Conservation (phyloP, 2,329 filamentous ascomycete genomes). For the Hypomyces perniciosus region DNA sequence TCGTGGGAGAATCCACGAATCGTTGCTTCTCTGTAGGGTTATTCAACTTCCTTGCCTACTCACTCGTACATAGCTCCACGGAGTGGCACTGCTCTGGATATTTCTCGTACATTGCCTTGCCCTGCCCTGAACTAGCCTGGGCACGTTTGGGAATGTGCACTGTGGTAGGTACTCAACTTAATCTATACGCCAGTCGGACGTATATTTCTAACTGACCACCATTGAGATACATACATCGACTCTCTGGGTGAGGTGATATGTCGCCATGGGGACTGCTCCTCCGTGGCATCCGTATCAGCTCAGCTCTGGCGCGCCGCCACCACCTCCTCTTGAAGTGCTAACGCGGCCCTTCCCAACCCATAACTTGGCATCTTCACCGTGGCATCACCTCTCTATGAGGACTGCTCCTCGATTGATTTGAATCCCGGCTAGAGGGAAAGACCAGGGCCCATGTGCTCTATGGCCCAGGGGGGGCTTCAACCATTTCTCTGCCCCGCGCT, state of each 20-base stretch:
- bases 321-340: conserved; percentile 5
- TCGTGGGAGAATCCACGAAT: neutral
- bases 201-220: conserved; percentile 1
- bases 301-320: conserved; percentile 10
- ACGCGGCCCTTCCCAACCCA: conserved; percentile 1
- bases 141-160: neutral
- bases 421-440: conserved; percentile 11
- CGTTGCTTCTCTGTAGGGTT: conserved; percentile 1
- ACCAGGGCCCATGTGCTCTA: conserved; percentile 10
- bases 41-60: neutral
- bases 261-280: conserved; percentile 8
- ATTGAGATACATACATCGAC: conserved; percentile 2
- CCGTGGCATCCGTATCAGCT: conserved; percentile 7
- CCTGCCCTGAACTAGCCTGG: neutral
- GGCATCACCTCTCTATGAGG: conserved; percentile 3
- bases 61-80: neutral
- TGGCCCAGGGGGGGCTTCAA: conserved; percentile 12
- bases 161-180: neutral
- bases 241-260: conserved; percentile 1
- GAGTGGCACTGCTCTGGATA: conserved; percentile 9
- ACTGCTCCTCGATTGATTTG: conserved; percentile 9
- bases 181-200: neutral
- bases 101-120: neutral
- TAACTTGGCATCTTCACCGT: conserved; percentile 1
- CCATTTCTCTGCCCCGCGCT: conserved; percentile 13